These are phyloP conservation scores for Penicillium bialowiezense DNA, from an alignment of 495 filamentous ascomycete genomes.

Conservation along the genomic window DNA sequence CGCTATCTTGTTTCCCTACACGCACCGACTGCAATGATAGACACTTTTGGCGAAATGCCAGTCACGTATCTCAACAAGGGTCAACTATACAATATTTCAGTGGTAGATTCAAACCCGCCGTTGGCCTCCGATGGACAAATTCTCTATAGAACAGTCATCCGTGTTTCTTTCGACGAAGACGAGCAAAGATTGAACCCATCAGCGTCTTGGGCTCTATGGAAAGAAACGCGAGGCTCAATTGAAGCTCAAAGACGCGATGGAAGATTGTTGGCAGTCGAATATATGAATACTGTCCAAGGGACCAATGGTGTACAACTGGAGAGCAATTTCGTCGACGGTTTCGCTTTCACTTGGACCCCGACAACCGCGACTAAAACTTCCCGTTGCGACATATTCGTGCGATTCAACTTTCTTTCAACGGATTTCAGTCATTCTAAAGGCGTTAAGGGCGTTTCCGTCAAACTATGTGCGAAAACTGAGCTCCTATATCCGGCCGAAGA, in stretches of 20 bases:
- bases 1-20: slow-evolving; percentile 82
- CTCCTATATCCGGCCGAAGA: slow-evolving; percentile 44
- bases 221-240: slow-evolving; percentile 83
- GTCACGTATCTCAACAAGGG: slow-evolving; percentile 95
- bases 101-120: slow-evolving; percentile 59
- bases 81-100: slow-evolving; percentile 80
- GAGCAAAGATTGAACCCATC: slow-evolving; percentile 76
- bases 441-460: slow-evolving; percentile 89
- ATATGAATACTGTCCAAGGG: slow-evolving; percentile 70
- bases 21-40: slow-evolving; percentile 94
- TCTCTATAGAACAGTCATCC: slow-evolving; percentile 78
- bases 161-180: slow-evolving; percentile 91
- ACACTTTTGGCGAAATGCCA: slow-evolving; percentile 77
- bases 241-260: slow-evolving; percentile 88
- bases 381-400: slow-evolving; percentile 77
- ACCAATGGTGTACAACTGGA: slow-evolving; percentile 74
- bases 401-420: slow-evolving; percentile 95
- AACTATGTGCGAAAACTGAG: slow-evolving; percentile 86
- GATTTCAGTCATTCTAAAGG: slow-evolving; percentile 97
- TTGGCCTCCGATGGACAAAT: slow-evolving; percentile 45
- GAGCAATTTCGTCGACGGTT: slow-evolving; percentile 82
- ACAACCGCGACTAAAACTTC: slow-evolving; percentile 52
- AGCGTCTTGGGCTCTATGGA: slow-evolving; percentile 92
- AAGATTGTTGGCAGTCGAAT: slow-evolving; percentile 86
- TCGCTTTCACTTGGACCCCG: slow-evolving; percentile 83